Base-by-base conservation (phyloP, 495 filamentous ascomycete genomes). In the Aspergillus indologenus region DNA sequence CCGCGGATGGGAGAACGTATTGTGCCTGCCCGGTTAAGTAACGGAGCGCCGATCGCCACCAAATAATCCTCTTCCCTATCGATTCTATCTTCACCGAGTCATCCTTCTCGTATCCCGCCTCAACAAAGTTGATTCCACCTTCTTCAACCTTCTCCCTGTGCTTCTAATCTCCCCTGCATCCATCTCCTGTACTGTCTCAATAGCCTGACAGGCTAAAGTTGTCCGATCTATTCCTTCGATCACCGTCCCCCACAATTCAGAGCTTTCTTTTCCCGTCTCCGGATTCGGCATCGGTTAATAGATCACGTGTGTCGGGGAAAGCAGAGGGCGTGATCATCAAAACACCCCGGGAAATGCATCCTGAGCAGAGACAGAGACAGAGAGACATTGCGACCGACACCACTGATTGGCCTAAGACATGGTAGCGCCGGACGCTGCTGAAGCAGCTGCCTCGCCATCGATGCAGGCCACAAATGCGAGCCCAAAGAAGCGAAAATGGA, bases 401-500 rank as follows among this genome's bases (percentile, higher is more conserved):
- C 34, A 40, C 34, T 40, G 5, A 40, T 40, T 11, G 34, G 34
- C 5, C 12, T 14, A 40, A 40, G 34, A 40, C 12, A 51, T 51
- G 48, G 23, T 29, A 18, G 18, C 23, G 15, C 48, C 5, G 21
- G 23, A 29, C 23, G 48, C 18, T 29, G 24, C 48, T 15, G 48
- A 9, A 17, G 23, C 24, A 29, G 18, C 48, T 7, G 24, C 48
- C 23, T 31, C 48, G 23, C 14, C 22, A 23, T 11, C n/a, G 24
- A 11, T 12, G 3, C 8, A 54, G 6, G 59, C 61, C 6, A 59
- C 62, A 3, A 63, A 65, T n/a, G 40, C 31, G 46, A 44, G 61
- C 0, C 45, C 61, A 0, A 56, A 45, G 11, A 59, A 68, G 23
- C 50, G 62, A 43, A 67, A 61, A 40, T 34, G 51, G 46, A 22